phyloP scores from a whole-genome alignment of 169 alveolate species.

The Plasmodium knowlesi region DNA sequence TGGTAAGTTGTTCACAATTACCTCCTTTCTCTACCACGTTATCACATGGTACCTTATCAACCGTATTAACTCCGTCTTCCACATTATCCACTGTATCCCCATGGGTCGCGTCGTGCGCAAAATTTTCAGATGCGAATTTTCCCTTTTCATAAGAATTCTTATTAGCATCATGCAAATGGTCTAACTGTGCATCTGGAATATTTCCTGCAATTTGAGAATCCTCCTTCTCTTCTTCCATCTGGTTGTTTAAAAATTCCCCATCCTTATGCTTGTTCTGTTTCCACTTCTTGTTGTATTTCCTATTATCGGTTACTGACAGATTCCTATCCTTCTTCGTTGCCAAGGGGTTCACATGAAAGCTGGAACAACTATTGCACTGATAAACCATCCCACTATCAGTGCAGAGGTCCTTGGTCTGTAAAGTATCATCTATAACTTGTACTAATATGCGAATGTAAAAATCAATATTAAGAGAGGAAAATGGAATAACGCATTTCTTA shows the following conservation, averaged over 20 bases:
- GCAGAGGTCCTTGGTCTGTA: slow-evolving; percentile 89
- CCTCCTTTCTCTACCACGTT: background rate
- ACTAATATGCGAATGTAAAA: slow-evolving; percentile 94
- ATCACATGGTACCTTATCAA: background rate
- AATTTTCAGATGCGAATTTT: background rate
- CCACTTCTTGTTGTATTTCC: background rate
- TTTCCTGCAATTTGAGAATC: background rate
- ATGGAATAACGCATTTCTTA: slow-evolving; percentile 91
- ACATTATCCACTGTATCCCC: background rate
- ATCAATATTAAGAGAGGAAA: slow-evolving; percentile 92
- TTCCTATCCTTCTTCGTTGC: slow-evolving; percentile 77
- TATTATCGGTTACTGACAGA: background rate
- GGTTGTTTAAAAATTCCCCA: background rate
- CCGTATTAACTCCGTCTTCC: background rate
- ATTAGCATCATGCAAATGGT: background rate
- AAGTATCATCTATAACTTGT: slow-evolving; percentile 88
- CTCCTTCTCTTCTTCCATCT: background rate
- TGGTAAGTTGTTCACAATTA: background rate
- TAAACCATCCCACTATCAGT: slow-evolving; percentile 88
- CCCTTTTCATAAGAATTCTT: background rate
- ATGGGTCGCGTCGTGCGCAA: slow-evolving; percentile 1
- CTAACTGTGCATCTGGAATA: background rate
- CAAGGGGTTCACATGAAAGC: slow-evolving; percentile 82
- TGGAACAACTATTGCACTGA: slow-evolving; percentile 88
- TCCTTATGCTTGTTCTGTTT: slow-evolving; percentile 14